phyloP scores from a whole-genome alignment of 202 grass and related monocot genomes.

The Eragrostis tef region DNA sequence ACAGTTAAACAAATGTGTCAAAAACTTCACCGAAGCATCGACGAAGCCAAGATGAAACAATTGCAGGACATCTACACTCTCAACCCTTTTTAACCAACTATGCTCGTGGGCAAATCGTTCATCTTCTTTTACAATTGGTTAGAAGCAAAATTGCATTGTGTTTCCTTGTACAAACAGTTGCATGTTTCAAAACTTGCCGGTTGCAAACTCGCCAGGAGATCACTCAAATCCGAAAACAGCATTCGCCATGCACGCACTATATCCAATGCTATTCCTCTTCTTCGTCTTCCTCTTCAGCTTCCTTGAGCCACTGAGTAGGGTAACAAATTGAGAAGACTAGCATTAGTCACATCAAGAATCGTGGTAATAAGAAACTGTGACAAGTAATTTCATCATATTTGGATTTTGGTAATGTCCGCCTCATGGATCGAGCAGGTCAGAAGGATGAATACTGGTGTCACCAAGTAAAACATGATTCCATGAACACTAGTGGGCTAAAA shows the following conservation, averaged over 20 bases:
- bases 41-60: constrained; percentile 22
- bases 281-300: constrained; percentile 81
- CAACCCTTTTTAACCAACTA: constrained; percentile 2
- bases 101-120: constrained; percentile 6
- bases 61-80: constrained; percentile 33
- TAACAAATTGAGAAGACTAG: constrained; percentile 15
- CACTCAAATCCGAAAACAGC: constrained; percentile 11
- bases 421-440: not conserved
- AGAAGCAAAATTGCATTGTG: constrained; percentile 46
- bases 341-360: not conserved
- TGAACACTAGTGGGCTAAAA: constrained; percentile 1
- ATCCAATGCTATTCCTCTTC: constrained; percentile 59
- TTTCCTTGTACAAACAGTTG: constrained; percentile 49
- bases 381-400: not conserved
- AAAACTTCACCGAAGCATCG: constrained; percentile 38
- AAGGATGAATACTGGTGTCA: not conserved
- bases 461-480: not conserved
- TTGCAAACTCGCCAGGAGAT: constrained; percentile 39
- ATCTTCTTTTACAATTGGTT: constrained; percentile 7
- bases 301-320: constrained; percentile 72
- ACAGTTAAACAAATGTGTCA: constrained; percentile 41
- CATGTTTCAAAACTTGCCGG: constrained; percentile 48
- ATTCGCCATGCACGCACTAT: constrained; percentile 1
- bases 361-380: not conserved
- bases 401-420: not conserved